phyloP scores from a whole-genome alignment of 768 basidiomycete genomes.

The Baorangia bicolor region DNA sequence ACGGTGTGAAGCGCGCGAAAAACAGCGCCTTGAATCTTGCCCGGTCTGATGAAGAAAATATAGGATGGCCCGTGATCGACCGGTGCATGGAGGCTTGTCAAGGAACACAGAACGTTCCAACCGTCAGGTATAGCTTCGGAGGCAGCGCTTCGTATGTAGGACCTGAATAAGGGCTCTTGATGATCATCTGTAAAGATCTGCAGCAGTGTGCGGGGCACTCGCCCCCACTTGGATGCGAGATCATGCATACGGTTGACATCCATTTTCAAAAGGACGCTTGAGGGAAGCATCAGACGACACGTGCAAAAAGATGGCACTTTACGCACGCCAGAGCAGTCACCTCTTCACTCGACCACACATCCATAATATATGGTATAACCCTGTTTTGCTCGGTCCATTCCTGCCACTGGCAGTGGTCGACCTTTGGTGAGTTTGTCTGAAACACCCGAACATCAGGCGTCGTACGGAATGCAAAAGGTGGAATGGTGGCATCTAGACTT shows the following conservation, averaged over 20 bases:
- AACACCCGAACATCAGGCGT: neutral
- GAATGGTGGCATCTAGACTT: neutral
- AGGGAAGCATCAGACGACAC: neutral
- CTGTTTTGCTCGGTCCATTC: slow-evolving; percentile 2
- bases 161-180: neutral
- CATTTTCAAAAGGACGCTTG: neutral
- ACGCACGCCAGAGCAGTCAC: slow-evolving; percentile 3
- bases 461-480: neutral
- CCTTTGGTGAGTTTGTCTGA: slow-evolving; percentile 1
- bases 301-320: neutral
- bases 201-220: slow-evolving; percentile 1
- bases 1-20: neutral
- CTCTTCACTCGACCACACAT: neutral
- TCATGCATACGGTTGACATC: neutral
- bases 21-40: neutral
- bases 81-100: neutral
- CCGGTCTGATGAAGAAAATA: slow-evolving; percentile 1
- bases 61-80: neutral
- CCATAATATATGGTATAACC: slow-evolving; percentile 1
- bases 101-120: neutral
- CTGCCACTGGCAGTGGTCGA: slow-evolving; percentile 1
- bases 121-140: neutral
- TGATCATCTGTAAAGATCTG: neutral
- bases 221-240: neutral
- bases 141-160: neutral